A percentile compares a stretch with the other conserved stretches of the same genome.
Conservation (phyloP, 768 basidiomycete genomes). For the Russula sp. region DNA sequence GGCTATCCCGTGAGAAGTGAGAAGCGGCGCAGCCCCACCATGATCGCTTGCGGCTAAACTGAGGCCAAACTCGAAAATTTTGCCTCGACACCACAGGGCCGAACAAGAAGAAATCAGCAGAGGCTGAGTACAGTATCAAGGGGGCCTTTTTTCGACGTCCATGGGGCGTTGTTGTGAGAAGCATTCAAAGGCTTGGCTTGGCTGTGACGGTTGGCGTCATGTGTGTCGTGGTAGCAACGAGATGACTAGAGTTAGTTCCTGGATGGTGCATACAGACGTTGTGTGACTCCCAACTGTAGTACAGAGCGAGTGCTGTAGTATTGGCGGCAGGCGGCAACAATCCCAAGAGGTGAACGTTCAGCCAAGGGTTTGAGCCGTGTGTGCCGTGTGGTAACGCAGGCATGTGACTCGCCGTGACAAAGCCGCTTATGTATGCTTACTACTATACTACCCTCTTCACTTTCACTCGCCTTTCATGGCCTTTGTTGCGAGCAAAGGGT, state of each 20-base stretch:
- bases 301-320: background rate
- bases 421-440: too few relatives aligned
- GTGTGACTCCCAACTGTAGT: background rate
- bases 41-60: background rate
- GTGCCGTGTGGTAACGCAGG: too few relatives aligned
- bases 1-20: conserved; percentile 6
- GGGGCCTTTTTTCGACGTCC: background rate
- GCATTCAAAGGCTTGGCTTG: too few relatives aligned
- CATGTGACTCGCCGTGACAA: too few relatives aligned
- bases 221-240: conserved; percentile 2
- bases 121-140: background rate
- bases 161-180: background rate
- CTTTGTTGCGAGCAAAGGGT: background rate
- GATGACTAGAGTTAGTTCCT: background rate
- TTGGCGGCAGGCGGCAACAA: background rate
- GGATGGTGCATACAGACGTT: background rate
- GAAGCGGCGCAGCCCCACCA: background rate
- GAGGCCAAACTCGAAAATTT: background rate
- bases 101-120: background rate
- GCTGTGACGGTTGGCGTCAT: background rate
- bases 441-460: background rate
- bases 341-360: too few relatives aligned
- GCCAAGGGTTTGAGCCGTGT: too few relatives aligned
- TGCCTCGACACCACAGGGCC: background rate
- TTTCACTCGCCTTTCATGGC: background rate